phyloP scores from a whole-genome alignment of 169 alveolate genomes.

The Miamiensis avidus region DNA sequence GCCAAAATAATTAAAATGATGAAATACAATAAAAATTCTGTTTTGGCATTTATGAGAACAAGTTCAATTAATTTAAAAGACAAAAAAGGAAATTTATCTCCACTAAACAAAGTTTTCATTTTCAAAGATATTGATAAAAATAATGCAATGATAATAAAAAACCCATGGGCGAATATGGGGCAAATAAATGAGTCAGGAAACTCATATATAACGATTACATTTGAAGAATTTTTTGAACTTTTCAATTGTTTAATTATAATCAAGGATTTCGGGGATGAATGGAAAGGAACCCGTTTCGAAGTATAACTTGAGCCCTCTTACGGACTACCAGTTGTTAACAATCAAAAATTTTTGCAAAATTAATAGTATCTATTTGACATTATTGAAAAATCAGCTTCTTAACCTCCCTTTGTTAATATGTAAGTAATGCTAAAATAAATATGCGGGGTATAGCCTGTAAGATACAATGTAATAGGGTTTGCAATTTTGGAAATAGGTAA shows the following conservation, averaged over 20 bases:
- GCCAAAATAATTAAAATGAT: too few species aligned
- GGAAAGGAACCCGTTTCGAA: neutral
- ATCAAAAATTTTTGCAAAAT: neutral
- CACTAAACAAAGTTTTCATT: too few species aligned
- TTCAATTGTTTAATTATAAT: too few species aligned
- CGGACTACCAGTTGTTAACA: neutral
- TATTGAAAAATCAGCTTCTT: too few species aligned
- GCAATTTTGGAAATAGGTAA: neutral
- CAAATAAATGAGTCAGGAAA: neutral
- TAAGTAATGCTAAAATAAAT: too few species aligned
- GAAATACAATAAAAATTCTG: neutral
- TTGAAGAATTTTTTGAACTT: neutral
- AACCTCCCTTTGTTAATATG: too few species aligned
- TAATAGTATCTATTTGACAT: neutral
- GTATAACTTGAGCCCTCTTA: neutral
- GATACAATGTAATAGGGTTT: neutral
- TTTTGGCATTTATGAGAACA: neutral
- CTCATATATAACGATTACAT: neutral
- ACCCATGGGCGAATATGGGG: neutral
- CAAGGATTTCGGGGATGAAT: neutral
- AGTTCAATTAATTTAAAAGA: neutral
- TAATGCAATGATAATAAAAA: neutral
- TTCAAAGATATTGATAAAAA: neutral
- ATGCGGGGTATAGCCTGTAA: too few species aligned
- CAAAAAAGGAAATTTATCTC: neutral